phyloP scores from a whole-genome alignment of 2,329 filamentous ascomycete species.

The Nemania sp. region DNA sequence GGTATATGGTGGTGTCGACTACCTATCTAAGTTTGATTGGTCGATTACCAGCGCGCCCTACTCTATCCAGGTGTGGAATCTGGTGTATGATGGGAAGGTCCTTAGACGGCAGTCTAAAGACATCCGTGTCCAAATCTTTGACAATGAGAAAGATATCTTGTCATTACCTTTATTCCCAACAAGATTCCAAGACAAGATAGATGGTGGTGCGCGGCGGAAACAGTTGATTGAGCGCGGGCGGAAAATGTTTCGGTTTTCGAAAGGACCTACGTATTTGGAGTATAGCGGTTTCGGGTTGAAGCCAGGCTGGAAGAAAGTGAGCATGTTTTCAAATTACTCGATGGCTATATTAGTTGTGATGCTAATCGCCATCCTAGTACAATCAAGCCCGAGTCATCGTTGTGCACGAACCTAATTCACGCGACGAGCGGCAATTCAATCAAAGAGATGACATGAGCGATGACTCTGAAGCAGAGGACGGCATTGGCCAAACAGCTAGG shows the following conservation, averaged over 20 bases:
- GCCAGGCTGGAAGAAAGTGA: slow-evolving; percentile 34
- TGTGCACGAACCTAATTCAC: slow-evolving; percentile 3
- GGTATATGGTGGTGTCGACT: slow-evolving; percentile 31
- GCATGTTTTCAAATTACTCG: background rate
- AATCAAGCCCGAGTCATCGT: slow-evolving; percentile 18
- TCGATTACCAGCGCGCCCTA: slow-evolving; percentile 22
- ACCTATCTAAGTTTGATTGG: slow-evolving; percentile 21
- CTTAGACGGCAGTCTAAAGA: slow-evolving; percentile 25
- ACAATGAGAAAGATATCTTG: slow-evolving; percentile 35
- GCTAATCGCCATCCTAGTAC: slow-evolving; percentile 15
- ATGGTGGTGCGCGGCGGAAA: slow-evolving; percentile 27
- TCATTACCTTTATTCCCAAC: slow-evolving; percentile 37
- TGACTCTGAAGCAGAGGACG: background rate
- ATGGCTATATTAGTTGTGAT: background rate
- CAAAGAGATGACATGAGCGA: background rate
- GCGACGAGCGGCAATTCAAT: background rate
- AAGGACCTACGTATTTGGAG: slow-evolving; percentile 36
- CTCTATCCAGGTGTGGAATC: slow-evolving; percentile 32
- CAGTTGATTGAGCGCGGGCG: slow-evolving; percentile 36
- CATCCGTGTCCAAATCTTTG: slow-evolving; percentile 30
- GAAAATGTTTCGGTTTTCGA: slow-evolving; percentile 30
- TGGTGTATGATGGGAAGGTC: slow-evolving; percentile 34
- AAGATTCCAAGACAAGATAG: slow-evolving; percentile 28
- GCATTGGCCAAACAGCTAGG: slow-evolving; percentile 33
- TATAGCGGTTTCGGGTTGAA: slow-evolving; percentile 34